Evolutionary conservation across 2,329 filamentous ascomycete genomes (phyloP).

Genomic region (Xylariaceae sp.): DNA sequence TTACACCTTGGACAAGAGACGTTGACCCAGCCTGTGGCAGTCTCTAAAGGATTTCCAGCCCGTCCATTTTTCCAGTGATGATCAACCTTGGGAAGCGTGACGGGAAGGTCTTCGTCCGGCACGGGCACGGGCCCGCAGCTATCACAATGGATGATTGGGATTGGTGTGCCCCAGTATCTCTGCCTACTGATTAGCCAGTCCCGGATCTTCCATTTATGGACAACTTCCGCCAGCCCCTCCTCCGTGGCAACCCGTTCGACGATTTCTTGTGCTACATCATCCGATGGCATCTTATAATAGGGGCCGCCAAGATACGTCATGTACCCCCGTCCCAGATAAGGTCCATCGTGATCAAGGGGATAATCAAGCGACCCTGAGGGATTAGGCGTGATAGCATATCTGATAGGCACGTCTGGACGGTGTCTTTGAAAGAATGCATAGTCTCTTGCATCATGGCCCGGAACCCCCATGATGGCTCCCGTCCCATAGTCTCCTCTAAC

Average conservation of each 20-base stretch:
- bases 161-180: conserved; percentile 88
- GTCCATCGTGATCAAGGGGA: conserved; percentile 50
- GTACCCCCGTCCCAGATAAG: conserved; percentile 67
- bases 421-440: conserved; percentile 80
- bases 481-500: conserved; percentile 85
- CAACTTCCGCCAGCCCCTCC: conserved; percentile 57
- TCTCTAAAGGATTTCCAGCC: conserved; percentile 76
- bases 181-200: conserved; percentile 95
- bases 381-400: conserved; percentile 61
- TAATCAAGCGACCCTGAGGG: conserved; percentile 49
- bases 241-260: conserved; percentile 58
- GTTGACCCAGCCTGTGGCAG: conserved; percentile 72
- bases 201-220: conserved; percentile 76
- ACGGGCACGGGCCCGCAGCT: conserved; percentile 80
- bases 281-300: conserved; percentile 66
- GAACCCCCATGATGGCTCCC: conserved; percentile 90
- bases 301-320: conserved; percentile 68
- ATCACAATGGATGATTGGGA: conserved; percentile 82
- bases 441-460: conserved; percentile 80
- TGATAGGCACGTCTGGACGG: conserved; percentile 59
- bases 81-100: conserved; percentile 71
- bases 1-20: conserved; percentile 75
- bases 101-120: conserved; percentile 74
- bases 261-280: conserved; percentile 63
- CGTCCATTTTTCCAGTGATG: conserved; percentile 69